Evolutionary conservation across 139 green algal species (phyloP), one percentile per base, ranked within the genome.

Genomic region (Chlamydomonas sphaeroides): DNA sequence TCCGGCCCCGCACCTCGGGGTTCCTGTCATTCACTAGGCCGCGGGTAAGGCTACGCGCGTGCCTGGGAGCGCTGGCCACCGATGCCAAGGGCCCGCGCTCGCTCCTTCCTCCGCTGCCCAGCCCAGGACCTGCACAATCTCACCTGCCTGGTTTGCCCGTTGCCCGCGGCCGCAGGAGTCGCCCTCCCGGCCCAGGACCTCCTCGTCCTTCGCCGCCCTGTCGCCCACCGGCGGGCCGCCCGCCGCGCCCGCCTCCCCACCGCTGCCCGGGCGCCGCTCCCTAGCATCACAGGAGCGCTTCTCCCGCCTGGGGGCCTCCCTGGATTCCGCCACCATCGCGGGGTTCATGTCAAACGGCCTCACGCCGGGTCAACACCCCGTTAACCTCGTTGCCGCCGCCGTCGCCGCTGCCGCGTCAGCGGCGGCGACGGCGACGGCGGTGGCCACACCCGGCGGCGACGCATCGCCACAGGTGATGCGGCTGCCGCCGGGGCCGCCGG

Each of bases 1-100:
- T 51, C 23, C 39, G 74, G 39, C 74, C 74, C 5, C 74, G 74
- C 7, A 51, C 74, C 1, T 71, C 74, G 1, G 74, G 74, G 21
- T 72, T 81, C 42, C 74, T 81, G 20, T 51, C 8, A 41, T 81
- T 81, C 42, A 70, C 28, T n/a, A 36, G 28, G 17, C 20, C 41
- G 17, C 39, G 23, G 74, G 59, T 81, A 18, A 66, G 70, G 5
- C 51, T 28, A 17, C 51, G 26, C 15, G 51, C 20, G 4, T 4
- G 6, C 20, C 20, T 28, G 17, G 51, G 15, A 6, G 51, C 17
- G 15, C 15, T 6, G 51, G 15, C 15, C 51, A 61, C 14, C 15
- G 4, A 61, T 26, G 14, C 51, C 14, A 26, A 17, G 20, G 51
- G 14, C 15, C 17, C 18, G 51, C 14, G 20, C 3, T 26, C 51